Evolutionary conservation across 2,329 filamentous ascomycete genomes (phyloP).

Genomic region (Monosporascus sp.): DNA sequence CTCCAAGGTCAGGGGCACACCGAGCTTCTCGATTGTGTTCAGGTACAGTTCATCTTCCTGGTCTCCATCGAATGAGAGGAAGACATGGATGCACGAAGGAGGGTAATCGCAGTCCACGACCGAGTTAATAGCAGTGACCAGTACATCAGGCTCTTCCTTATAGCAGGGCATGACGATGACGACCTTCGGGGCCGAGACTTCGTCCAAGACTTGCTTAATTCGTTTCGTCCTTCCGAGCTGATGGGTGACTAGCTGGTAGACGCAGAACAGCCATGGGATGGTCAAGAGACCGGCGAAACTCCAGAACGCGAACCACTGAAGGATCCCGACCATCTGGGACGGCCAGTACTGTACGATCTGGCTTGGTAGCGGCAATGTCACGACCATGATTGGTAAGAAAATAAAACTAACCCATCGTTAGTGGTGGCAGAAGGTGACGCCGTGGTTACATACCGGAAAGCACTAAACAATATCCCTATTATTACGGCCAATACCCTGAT

Average conservation of each 20-base stretch:
- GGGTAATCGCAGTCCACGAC: constrained; percentile 94
- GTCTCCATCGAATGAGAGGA: constrained; percentile 91
- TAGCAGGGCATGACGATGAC: constrained; percentile 97
- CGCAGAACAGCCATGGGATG: constrained; percentile 86
- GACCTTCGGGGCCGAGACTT: constrained; percentile 82
- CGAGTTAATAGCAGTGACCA: constrained; percentile 83
- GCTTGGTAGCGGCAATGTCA: constrained; percentile 77
- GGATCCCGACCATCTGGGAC: constrained; percentile 54
- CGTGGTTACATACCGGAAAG: constrained; percentile 56
- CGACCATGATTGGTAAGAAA: constrained; percentile 90
- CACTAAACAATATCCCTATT: constrained; percentile 68
- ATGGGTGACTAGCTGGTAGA: constrained; percentile 86
- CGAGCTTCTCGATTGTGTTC: constrained; percentile 77
- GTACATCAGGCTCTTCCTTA: constrained; percentile 78
- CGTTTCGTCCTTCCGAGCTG: constrained; percentile 75
- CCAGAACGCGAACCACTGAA: constrained; percentile 97
- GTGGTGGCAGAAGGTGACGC: background rate
- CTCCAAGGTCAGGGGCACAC: constrained; percentile 70
- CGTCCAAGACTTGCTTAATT: constrained; percentile 79
- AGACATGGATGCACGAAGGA: constrained; percentile 85
- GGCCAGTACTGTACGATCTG: constrained; percentile 72
- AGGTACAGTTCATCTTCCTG: constrained; percentile 85
- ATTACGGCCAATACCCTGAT: constrained; percentile 72
- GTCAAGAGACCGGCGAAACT: constrained; percentile 80
- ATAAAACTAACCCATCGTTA: constrained; percentile 52